phyloP scores from a whole-genome alignment of 108 stramenopile genomes.

The Poteriospumella lacustris region DNA sequence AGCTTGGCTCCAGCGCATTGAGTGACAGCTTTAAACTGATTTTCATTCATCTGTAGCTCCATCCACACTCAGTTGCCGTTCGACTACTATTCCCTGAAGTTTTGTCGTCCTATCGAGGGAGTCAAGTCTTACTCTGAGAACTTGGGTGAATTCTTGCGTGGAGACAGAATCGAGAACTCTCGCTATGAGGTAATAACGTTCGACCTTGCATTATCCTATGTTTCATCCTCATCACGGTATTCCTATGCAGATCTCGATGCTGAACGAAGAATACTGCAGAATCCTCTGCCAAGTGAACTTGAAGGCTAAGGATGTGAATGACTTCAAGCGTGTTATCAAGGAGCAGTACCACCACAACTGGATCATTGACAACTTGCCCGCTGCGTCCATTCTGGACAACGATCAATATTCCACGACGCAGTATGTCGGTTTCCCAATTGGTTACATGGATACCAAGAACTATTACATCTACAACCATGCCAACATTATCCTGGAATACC shows the following conservation, averaged over 20 bases:
- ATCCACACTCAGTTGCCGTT: conserved; percentile 72
- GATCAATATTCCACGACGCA: conserved; percentile 27
- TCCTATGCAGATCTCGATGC: conserved; percentile 69
- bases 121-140: conserved; percentile 66
- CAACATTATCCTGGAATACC: conserved; percentile 84
- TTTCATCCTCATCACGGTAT: not conserved
- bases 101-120: conserved; percentile 58
- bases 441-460: conserved; percentile 63
- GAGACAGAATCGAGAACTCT: conserved; percentile 92
- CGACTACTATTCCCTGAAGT: conserved; percentile 86
- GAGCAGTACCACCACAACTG: conserved; percentile 74
- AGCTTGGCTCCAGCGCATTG: not conserved
- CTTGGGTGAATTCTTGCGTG: conserved; percentile 93
- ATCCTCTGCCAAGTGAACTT: conserved; percentile 65
- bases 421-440: conserved; percentile 81
- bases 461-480: conserved; percentile 89
- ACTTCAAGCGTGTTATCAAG: conserved; percentile 44
- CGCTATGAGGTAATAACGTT: conserved; percentile 61
- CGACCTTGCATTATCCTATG: not conserved
- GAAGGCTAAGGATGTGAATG: conserved; percentile 62
- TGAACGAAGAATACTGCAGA: conserved; percentile 82
- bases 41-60: conserved; percentile 17
- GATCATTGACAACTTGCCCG: conserved; percentile 98
- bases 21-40: not conserved
- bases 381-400: conserved; percentile 61